These are phyloP conservation scores for Papilionanthe hybrid DNA, from an alignment of 116 monocot genomes.

Conservation along the genomic window DNA sequence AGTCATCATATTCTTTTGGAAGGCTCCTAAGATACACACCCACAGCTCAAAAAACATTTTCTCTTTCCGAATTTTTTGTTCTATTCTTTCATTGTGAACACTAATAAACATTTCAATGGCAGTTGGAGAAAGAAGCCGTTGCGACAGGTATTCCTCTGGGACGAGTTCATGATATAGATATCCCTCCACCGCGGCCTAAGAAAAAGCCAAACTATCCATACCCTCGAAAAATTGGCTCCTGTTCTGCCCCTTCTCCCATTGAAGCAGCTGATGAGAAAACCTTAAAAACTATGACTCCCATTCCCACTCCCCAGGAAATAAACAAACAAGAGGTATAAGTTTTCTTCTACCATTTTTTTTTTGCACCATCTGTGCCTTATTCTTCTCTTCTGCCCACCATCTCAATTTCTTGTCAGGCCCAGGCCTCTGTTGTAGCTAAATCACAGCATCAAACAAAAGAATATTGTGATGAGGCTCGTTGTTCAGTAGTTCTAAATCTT, in stretches of 20 bases:
- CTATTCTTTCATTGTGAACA: background rate
- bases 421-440: conserved; percentile 25
- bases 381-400: background rate
- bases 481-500: conserved; percentile 56
- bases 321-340: too few relatives aligned
- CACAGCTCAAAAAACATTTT: background rate
- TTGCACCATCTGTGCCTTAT: too few relatives aligned
- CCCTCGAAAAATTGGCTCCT: conserved; percentile 56
- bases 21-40: too few relatives aligned
- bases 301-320: background rate
- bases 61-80: background rate
- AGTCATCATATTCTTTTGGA: too few relatives aligned
- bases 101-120: conserved; percentile 18
- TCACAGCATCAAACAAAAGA: conserved; percentile 28
- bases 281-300: background rate
- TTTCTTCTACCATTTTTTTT: too few relatives aligned
- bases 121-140: conserved; percentile 82
- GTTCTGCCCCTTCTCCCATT: conserved; percentile 6
- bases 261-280: conserved; percentile 8
- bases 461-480: conserved; percentile 41
- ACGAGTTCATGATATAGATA: conserved; percentile 74
- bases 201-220: conserved; percentile 88
- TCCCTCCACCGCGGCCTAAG: conserved; percentile 97
- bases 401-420: conserved; percentile 27
- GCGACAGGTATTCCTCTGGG: conserved; percentile 57